phyloP scores from a whole-genome alignment of 495 filamentous ascomycete species.

The Annulohypoxylon maeteangense region DNA sequence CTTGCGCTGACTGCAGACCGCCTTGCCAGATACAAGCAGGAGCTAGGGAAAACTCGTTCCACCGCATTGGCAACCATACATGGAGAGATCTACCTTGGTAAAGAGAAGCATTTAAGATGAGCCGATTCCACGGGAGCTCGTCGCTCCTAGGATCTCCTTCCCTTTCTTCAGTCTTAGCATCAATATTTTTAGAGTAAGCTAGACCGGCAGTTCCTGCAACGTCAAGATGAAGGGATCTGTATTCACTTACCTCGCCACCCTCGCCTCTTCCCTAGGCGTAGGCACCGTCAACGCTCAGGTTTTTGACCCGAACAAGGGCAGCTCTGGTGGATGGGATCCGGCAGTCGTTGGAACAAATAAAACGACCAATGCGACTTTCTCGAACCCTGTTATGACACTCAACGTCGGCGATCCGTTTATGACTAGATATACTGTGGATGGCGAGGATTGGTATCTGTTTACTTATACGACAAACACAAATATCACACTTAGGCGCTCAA shows the following conservation, averaged over 20 bases:
- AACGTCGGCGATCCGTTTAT: slow-evolving; percentile 46
- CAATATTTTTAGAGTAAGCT: background rate
- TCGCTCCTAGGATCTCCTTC: slow-evolving; percentile 1
- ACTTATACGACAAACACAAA: slow-evolving; percentile 49
- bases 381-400: slow-evolving; percentile 49
- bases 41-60: slow-evolving; percentile 26
- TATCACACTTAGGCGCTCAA: slow-evolving; percentile 48
- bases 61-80: slow-evolving; percentile 19
- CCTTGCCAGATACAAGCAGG: slow-evolving; percentile 16
- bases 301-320: slow-evolving; percentile 44
- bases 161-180: background rate
- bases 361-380: slow-evolving; percentile 49
- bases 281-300: slow-evolving; percentile 36
- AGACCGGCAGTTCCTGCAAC: background rate
- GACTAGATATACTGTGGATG: slow-evolving; percentile 39
- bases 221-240: slow-evolving; percentile 39
- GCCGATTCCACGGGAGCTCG: background rate
- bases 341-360: slow-evolving; percentile 45
- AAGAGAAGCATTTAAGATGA: slow-evolving; percentile 31
- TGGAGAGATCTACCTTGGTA: background rate
- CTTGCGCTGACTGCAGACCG: slow-evolving; percentile 27
- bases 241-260: slow-evolving; percentile 12
- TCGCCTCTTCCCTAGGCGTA: slow-evolving; percentile 32
- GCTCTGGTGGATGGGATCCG: slow-evolving; percentile 39
- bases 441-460: slow-evolving; percentile 50